These are phyloP conservation scores for Phytopythium delawarense DNA, from an alignment of 352 stramenopile genomes.

Conservation along the genomic window DNA sequence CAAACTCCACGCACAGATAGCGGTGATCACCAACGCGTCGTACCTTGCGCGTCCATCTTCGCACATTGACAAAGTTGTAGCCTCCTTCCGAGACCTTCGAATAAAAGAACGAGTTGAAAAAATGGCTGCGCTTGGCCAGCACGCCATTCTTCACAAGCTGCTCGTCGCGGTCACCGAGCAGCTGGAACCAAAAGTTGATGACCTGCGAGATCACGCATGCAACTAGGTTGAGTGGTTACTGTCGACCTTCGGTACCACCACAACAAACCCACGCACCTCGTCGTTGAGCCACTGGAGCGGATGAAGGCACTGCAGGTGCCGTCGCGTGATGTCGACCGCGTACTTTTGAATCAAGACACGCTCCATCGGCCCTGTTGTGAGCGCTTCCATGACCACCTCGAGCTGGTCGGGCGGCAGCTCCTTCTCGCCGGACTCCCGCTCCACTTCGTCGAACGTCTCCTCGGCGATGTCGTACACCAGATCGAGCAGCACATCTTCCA, in stretches of 20 bases:
- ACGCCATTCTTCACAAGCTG: slow-evolving; percentile 41
- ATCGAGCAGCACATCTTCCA: slow-evolving; percentile 60
- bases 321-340: slow-evolving; percentile 75
- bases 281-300: slow-evolving; percentile 78
- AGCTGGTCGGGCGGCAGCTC: slow-evolving; percentile 64
- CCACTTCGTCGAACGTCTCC: slow-evolving; percentile 51
- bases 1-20: neutral
- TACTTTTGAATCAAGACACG: slow-evolving; percentile 79
- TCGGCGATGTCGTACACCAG: slow-evolving; percentile 50
- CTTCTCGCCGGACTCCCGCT: slow-evolving; percentile 39
- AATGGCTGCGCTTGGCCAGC: slow-evolving; percentile 60
- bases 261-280: slow-evolving; percentile 30
- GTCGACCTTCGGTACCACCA: neutral
- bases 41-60: slow-evolving; percentile 82
- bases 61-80: slow-evolving; percentile 84
- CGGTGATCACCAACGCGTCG: neutral
- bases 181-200: slow-evolving; percentile 87
- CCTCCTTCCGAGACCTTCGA: slow-evolving; percentile 75
- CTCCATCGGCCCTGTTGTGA: slow-evolving; percentile 48
- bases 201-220: slow-evolving; percentile 24
- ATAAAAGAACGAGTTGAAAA: slow-evolving; percentile 89
- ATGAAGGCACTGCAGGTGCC: slow-evolving; percentile 67
- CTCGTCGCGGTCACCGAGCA: slow-evolving; percentile 71
- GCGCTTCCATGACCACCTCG: slow-evolving; percentile 46
- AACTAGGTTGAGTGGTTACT: no score